Evolutionary conservation across 805 yeast genomes (phyloP).

Genomic region (Hanseniaspora nectarophila): DNA sequence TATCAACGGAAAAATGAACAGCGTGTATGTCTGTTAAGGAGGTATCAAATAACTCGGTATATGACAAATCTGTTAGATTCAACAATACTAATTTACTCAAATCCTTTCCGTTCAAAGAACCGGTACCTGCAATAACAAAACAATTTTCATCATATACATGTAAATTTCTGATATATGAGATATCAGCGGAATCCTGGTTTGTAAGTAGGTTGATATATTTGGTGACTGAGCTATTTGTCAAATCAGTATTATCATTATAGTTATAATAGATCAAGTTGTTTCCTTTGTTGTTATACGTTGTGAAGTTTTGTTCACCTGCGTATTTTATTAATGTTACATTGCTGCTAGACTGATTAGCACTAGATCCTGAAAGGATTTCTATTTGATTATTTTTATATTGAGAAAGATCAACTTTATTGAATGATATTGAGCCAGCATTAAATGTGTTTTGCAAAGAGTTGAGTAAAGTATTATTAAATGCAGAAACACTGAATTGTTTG

Average conservation of each 20-base stretch:
- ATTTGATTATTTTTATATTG: slow-evolving; percentile 2
- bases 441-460: not conserved
- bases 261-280: slow-evolving; percentile 12
- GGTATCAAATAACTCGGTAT: slow-evolving; percentile 23
- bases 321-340: slow-evolving; percentile 17
- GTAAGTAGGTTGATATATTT: slow-evolving; percentile 5
- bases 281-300: slow-evolving; percentile 15
- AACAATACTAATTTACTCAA: slow-evolving; percentile 27
- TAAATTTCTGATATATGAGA: slow-evolving; percentile 8
- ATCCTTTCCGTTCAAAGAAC: slow-evolving; percentile 23
- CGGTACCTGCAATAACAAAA: slow-evolving; percentile 28
- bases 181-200: not conserved
- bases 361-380: not conserved
- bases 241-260: not conserved
- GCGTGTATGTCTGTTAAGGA: slow-evolving; percentile 30
- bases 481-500: not conserved
- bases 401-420: slow-evolving; percentile 9
- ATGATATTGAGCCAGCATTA: not conserved
- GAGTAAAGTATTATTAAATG: not conserved
- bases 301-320: slow-evolving; percentile 27
- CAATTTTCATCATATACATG: slow-evolving; percentile 25
- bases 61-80: slow-evolving; percentile 25
- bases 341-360: not conserved
- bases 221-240: not conserved
- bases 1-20: slow-evolving; percentile 38